A percentile compares a stretch with the other conserved stretches of the same genome.
Conservation (phyloP, 1,284 basidiomycete genomes). For the Boletus mariae region DNA sequence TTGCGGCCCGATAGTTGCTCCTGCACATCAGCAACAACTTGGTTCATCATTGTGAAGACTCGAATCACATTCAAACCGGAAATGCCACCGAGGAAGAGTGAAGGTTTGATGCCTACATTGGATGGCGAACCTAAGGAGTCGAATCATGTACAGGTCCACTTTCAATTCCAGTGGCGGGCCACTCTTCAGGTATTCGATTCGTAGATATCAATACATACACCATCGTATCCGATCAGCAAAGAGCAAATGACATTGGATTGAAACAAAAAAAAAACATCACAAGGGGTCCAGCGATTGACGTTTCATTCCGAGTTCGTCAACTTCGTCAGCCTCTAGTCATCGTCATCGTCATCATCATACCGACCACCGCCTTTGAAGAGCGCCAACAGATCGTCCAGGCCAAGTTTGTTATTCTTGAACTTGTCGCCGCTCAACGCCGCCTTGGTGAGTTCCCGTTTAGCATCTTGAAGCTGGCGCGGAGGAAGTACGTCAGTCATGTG, state of each 20-base stretch:
- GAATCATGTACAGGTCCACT: background rate
- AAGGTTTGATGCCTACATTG: background rate
- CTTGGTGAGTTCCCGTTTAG: conserved; percentile 81
- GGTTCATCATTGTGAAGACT: background rate
- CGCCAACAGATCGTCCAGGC: conserved; percentile 78
- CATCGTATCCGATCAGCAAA: too few species aligned
- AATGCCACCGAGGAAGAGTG: too few species aligned
- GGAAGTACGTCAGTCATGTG: conserved; percentile 1
- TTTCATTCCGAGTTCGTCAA: background rate
- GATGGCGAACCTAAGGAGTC: background rate
- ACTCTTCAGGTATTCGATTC: too few species aligned
- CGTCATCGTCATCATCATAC: conserved; percentile 53
- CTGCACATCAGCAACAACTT: too few species aligned
- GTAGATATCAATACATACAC: too few species aligned
- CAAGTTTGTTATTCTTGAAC: conserved; percentile 81
- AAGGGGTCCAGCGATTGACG: too few species aligned
- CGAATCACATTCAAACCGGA: background rate
- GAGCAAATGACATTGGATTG: too few species aligned
- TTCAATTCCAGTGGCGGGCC: background rate
- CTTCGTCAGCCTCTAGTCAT: conserved; percentile 11
- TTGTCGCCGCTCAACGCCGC: conserved; percentile 89
- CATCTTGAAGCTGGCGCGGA: conserved; percentile 64
- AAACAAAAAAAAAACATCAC: too few species aligned
- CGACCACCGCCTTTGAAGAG: conserved; percentile 61
- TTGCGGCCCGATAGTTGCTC: too few species aligned